Percentiles rank a stretch among this genome's conserved stretches.
Evolutionary conservation across 2,329 filamentous ascomycete genomes (phyloP).

Genomic region (Colletotrichum sp.): DNA sequence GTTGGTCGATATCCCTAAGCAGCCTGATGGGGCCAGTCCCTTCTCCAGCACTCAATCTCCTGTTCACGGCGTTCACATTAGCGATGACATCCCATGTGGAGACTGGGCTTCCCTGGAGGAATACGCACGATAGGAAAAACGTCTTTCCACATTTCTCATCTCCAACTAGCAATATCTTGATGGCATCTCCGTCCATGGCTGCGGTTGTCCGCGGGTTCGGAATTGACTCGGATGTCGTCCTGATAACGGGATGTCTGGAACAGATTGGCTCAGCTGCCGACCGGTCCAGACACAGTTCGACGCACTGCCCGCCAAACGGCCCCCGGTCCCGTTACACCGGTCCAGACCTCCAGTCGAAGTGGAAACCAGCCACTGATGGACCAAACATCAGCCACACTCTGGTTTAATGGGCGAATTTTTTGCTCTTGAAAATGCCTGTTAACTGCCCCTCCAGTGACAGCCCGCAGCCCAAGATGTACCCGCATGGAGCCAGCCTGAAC

Average conservation of each 20-base stretch:
- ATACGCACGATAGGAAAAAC: constrained; percentile 64
- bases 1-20: constrained; percentile 64
- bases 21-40: constrained; percentile 48
- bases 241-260: constrained; percentile 12
- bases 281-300: not conserved
- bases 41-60: constrained; percentile 56
- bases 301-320: not conserved
- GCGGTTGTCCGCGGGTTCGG: not conserved
- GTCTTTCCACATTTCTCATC: constrained; percentile 66
- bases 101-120: not conserved
- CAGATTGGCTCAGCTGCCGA: constrained; percentile 19
- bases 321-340: not conserved
- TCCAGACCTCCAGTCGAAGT: not conserved
- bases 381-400: not conserved
- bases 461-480: not conserved
- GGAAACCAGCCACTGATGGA: not conserved
- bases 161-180: constrained; percentile 63
- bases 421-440: not conserved
- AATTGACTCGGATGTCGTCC: not conserved
- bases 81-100: not conserved
- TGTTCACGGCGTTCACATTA: constrained; percentile 29
- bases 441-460: not conserved
- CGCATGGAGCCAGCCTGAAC: constrained; percentile 3
- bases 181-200: constrained; percentile 51
- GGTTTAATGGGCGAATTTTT: not conserved